Conservation (phyloP, 208 protist species). For the Wallacemonas sp. region DNA sequence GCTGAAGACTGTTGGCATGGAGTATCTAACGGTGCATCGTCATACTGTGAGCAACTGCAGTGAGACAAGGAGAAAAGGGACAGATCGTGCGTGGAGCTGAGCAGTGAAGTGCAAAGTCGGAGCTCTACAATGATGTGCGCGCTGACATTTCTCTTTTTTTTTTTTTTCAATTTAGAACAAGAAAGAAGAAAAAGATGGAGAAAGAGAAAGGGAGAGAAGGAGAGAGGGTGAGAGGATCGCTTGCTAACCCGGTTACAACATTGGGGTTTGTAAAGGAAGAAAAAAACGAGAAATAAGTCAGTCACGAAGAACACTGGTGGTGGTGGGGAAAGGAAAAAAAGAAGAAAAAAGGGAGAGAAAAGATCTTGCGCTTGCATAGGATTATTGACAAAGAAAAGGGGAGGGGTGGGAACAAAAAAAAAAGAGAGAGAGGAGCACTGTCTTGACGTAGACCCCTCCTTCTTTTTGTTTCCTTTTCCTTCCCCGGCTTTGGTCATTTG, state of each 20-base stretch:
- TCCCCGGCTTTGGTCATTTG: too few relatives aligned
- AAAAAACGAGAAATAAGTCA: background rate
- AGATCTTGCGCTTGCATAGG: too few relatives aligned
- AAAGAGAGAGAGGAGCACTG: too few relatives aligned
- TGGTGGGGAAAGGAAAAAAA: background rate
- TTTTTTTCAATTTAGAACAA: background rate
- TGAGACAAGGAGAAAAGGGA: background rate
- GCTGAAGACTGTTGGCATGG: too few relatives aligned
- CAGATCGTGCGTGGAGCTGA: background rate
- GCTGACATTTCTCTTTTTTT: background rate
- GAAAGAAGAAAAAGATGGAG: slow-evolving; percentile 17
- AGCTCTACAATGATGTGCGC: background rate
- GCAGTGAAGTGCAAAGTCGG: background rate
- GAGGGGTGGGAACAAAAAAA: background rate
- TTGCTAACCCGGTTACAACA: too few relatives aligned
- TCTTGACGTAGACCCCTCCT: too few relatives aligned
- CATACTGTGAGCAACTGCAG: background rate
- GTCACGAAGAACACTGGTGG: background rate
- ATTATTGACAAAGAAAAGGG: background rate
- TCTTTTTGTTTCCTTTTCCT: too few relatives aligned
- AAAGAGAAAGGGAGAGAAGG: background rate
- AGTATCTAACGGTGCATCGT: too few relatives aligned
- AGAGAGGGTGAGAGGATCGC: background rate
- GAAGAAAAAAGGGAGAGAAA: too few relatives aligned
- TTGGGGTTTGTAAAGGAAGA: too few relatives aligned